These are phyloP conservation scores for Pulveroboletus sp. DNA, from an alignment of 768 basidiomycete genomes.

Conservation along the genomic window DNA sequence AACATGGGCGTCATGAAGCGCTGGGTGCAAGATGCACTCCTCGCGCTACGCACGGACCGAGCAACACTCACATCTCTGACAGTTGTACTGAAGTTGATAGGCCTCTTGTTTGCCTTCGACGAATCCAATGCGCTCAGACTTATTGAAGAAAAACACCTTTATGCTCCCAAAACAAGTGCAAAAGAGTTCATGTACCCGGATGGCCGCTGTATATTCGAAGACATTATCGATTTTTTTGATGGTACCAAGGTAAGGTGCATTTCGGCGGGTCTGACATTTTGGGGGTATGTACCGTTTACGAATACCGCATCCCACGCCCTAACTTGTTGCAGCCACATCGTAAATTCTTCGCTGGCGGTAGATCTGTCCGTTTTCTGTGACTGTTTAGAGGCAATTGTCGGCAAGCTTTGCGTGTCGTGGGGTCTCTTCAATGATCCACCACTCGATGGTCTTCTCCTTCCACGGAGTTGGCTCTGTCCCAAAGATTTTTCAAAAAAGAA, in stretches of 20 bases:
- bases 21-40: constrained; percentile 50
- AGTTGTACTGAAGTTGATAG: constrained; percentile 33
- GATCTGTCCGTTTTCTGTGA: constrained; percentile 50
- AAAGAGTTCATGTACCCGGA: constrained; percentile 11
- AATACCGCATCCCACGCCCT: constrained; percentile 18
- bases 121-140: constrained; percentile 30
- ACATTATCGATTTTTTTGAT: constrained; percentile 30
- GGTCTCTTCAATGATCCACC: constrained; percentile 14
- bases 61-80: constrained; percentile 33
- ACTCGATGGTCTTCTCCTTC: constrained; percentile 49
- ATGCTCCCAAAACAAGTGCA: constrained; percentile 3
- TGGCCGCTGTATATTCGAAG: constrained; percentile 29
- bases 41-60: constrained; percentile 13
- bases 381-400: constrained; percentile 46
- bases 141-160: constrained; percentile 32
- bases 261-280: constrained; percentile 36
- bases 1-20: constrained; percentile 37
- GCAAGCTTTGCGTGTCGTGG: constrained; percentile 36
- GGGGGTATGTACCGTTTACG: constrained; percentile 32
- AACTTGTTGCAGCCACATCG: constrained; percentile 38
- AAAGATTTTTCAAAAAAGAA: constrained; percentile 17
- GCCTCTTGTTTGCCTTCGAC: constrained; percentile 40
- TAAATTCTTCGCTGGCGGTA: constrained; percentile 37
- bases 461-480: constrained; percentile 50
- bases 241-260: constrained; percentile 27